Base-by-base conservation (phyloP, 768 basidiomycete species). In the Boletus fagicola region DNA sequence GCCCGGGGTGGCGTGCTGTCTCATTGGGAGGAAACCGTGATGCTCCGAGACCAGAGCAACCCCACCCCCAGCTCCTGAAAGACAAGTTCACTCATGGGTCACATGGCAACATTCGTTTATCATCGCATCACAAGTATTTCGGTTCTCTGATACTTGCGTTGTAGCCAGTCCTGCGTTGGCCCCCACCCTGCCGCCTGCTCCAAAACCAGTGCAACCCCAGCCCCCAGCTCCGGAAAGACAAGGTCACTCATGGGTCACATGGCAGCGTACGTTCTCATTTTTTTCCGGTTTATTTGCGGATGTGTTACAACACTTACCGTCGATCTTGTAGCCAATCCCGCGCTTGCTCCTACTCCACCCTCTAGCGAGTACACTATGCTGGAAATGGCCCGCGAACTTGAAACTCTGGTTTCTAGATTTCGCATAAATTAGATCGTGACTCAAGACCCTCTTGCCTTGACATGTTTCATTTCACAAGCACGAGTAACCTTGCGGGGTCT, bases 1-100 rank as follows among this genome's bases (percentile, higher is more conserved):
- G 76, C 58, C 80, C 85, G 18, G 85, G 75, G 5, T 87, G 87
- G 85, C 79, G 83, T 39, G 74, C 75, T 9, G 76, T 83, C 11
- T 64, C 66, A 30, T 66, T 69, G 28, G 74, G 73, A 28, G 22
- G 58, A 20, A 62, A 59, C 15, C 70, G 76, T 35, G 76, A 66
- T 54, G 65, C 67, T 52, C 58, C 73, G 10, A 68, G 66, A 9
- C 66, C 75, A 4, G 69, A 72, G 5, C 18, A n/a, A 7, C 16
- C 38, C 40, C 20, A 5, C 20, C 20, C 4, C 53, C 53, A 8
- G 75, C 78, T 61, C 75, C 77, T 15, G 39, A 18, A 16, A 72
- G 79, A 55, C 68, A 64, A 36, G 69, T 75, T 9, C 67, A 62
- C 13, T 82, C 81, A 2, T 86, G 85, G 85, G 74, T 74, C n/a